phyloP scores from a whole-genome alignment of 1,284 basidiomycete genomes.

The Mycosarcoma maydis region DNA sequence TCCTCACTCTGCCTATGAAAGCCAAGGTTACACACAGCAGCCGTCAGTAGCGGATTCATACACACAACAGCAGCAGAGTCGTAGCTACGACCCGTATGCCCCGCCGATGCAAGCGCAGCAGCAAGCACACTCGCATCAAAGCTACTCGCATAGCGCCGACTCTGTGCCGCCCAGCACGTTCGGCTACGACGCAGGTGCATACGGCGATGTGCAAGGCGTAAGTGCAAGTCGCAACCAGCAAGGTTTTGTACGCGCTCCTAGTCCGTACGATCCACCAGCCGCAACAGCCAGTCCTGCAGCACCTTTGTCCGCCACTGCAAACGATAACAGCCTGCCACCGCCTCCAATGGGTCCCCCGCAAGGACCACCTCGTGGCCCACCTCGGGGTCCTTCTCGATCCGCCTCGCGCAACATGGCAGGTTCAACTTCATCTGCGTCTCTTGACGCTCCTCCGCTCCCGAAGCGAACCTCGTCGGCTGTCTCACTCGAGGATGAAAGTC shows the following conservation, averaged over 20 bases:
- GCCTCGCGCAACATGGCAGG: conserved; percentile 20
- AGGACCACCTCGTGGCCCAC: conserved; percentile 40
- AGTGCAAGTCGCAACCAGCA: background rate
- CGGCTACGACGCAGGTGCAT: conserved; percentile 8
- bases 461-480: conserved; percentile 8
- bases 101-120: conserved; percentile 18
- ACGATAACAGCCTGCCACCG: conserved; percentile 10
- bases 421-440: conserved; percentile 10
- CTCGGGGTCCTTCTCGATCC: conserved; percentile 34
- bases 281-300: conserved; percentile 8
- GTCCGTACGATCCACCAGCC: conserved; percentile 34
- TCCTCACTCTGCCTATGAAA: conserved; percentile 9
- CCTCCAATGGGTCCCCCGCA: conserved; percentile 19
- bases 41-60: background rate
- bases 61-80: conserved; percentile 1
- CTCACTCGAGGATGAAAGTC: conserved; percentile 33
- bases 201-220: background rate
- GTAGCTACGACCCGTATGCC: conserved; percentile 8
- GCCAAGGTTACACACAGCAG: conserved; percentile 14
- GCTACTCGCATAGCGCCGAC: conserved; percentile 5
- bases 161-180: background rate
- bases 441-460: background rate
- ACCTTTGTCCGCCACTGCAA: conserved; percentile 1
- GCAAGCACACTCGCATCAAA: conserved; percentile 12
- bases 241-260: conserved; percentile 13